Conservation (phyloP, 2,329 filamentous ascomycete species). For the Fusarium dimerum region DNA sequence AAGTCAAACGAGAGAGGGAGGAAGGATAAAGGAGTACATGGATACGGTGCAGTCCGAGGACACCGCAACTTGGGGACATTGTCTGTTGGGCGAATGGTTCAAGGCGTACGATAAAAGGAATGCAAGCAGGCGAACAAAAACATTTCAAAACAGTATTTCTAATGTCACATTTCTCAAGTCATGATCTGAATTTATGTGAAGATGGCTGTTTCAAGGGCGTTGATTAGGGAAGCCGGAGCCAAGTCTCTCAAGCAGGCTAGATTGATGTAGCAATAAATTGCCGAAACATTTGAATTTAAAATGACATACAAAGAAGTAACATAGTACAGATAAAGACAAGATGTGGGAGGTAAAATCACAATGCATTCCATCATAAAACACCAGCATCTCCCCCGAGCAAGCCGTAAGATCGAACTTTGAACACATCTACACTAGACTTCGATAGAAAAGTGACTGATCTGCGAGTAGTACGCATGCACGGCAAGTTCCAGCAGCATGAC, state of each 20-base stretch:
- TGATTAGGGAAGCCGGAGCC: no score
- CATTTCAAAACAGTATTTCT: background rate
- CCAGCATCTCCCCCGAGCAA: background rate
- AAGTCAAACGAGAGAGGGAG: no score
- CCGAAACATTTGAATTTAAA: no score
- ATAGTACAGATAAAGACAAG: background rate
- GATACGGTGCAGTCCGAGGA: no score
- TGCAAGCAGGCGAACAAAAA: background rate
- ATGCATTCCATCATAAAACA: background rate
- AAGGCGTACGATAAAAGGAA: background rate
- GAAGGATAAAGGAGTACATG: no score
- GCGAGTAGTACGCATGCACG: conserved; percentile 71
- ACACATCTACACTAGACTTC: conserved; percentile 51
- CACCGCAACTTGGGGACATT: no score
- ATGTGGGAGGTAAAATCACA: background rate
- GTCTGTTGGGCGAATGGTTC: no score
- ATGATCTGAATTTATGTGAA: no score
- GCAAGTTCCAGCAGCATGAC: conserved; percentile 68
- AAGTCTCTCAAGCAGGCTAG: no score
- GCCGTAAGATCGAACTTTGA: background rate
- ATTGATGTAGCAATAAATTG: no score
- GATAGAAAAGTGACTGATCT: conserved; percentile 72
- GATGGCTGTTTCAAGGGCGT: no score
- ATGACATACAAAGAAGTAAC: background rate
- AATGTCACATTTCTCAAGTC: no score